Percentiles rank a stretch among this genome's conserved stretches.
Evolutionary conservation across 495 filamentous ascomycete genomes (phyloP).

Genomic region (Haplographium delicatum): DNA sequence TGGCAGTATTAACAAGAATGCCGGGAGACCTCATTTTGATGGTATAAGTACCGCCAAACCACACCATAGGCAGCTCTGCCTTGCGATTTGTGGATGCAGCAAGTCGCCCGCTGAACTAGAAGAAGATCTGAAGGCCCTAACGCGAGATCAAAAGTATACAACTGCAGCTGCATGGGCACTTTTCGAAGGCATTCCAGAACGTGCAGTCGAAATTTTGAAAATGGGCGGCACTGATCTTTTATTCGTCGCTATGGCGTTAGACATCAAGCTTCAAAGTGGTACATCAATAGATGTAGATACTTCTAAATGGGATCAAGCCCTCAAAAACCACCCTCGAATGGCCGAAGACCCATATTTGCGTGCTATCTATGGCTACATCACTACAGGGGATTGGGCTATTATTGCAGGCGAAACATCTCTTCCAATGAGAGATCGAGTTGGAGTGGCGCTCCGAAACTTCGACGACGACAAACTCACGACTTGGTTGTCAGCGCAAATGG

Average conservation of each 20-base stretch:
- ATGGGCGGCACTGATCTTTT: conserved; percentile 43
- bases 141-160: conserved; percentile 60
- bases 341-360: conserved; percentile 76
- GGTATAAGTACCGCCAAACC: conserved; percentile 56
- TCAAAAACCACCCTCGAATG: conserved; percentile 37
- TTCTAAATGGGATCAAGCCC: conserved; percentile 39
- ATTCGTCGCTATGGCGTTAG: conserved; percentile 48
- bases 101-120: conserved; percentile 55
- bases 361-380: conserved; percentile 87
- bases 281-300: conserved; percentile 5
- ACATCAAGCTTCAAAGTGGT: conserved; percentile 22
- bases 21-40: conserved; percentile 36
- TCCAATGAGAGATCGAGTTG: conserved; percentile 77
- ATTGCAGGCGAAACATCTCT: conserved; percentile 79
- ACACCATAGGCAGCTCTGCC: conserved; percentile 71
- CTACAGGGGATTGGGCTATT: conserved; percentile 78
- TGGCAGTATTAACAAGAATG: conserved; percentile 39
- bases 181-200: conserved; percentile 62
- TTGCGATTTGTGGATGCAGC: conserved; percentile 72
- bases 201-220: conserved; percentile 47
- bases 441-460: conserved; percentile 80
- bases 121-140: conserved; percentile 44
- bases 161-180: conserved; percentile 76
- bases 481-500: conserved; percentile 62
- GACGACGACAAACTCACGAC: conserved; percentile 67